Percentiles rank a stretch among this genome's conserved stretches.
phyloP scores from a whole-genome alignment of 352 stramenopile species.

The Globisporangium takayamanum region DNA sequence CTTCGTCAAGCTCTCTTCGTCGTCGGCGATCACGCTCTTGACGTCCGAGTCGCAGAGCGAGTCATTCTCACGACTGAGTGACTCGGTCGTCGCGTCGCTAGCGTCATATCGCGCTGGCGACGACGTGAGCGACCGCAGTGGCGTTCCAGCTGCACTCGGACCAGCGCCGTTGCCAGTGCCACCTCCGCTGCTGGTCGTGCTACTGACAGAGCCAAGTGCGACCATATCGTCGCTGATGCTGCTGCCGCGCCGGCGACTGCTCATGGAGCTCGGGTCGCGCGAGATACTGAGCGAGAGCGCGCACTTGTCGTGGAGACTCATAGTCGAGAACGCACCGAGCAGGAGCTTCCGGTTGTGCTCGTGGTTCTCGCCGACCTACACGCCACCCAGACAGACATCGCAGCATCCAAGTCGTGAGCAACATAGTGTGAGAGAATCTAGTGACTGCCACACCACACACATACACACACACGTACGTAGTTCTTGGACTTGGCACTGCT shows the following conservation, averaged over 20 bases:
- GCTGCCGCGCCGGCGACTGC: slow-evolving; percentile 39
- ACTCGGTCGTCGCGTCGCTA: slow-evolving; percentile 18
- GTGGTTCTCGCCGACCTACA: slow-evolving; percentile 62
- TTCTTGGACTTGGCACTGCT: slow-evolving; percentile 29
- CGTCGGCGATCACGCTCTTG: slow-evolving; percentile 78
- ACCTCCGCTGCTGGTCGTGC: slow-evolving; percentile 19
- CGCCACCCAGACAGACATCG: background rate
- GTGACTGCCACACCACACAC: background rate
- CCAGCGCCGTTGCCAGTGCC: slow-evolving; percentile 3
- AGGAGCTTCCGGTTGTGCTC: slow-evolving; percentile 81
- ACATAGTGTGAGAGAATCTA: background rate
- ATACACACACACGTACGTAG: slow-evolving; percentile 35
- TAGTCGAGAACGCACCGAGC: slow-evolving; percentile 79
- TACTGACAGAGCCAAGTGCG: background rate
- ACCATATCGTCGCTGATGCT: slow-evolving; percentile 49
- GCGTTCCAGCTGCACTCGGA: background rate
- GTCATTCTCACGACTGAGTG: slow-evolving; percentile 25
- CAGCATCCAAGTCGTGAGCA: background rate
- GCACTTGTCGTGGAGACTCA: slow-evolving; percentile 87
- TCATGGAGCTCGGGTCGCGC: slow-evolving; percentile 31
- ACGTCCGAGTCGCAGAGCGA: slow-evolving; percentile 63
- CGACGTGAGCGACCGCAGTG: slow-evolving; percentile 5
- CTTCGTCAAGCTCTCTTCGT: slow-evolving; percentile 67
- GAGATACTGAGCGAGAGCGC: slow-evolving; percentile 76
- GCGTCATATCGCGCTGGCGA: slow-evolving; percentile 8